Evolutionary conservation across 805 yeast genomes (phyloP), one percentile per base, ranked within the genome.

Genomic region (Candida vaughaniae): DNA sequence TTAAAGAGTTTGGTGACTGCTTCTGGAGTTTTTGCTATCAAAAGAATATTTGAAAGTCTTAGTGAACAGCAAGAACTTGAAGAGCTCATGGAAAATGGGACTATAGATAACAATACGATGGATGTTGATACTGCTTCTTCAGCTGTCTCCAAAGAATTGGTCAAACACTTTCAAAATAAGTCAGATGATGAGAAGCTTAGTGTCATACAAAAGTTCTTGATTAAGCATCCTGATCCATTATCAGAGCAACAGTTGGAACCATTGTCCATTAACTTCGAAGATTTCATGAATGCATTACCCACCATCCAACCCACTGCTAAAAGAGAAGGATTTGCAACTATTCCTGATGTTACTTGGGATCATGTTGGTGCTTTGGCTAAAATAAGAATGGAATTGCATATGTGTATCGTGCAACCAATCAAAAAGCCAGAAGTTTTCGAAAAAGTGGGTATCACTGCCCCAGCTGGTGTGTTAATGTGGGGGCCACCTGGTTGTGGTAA

Each of bases 401-500:
- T 89, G 93, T 95, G 98, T 10, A 88, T 93, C 46, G 99, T 93
- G 1, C 97, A 91, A 58, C 99, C 99, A 1, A 90, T 93, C 49
- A 82, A 83, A 53, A 77, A 86, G 46, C 99, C 99, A 1, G 97
- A 91, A 45, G 64, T 91, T 15, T 93, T 85, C 55, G 81, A 79
- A 45, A 79, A 81, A 41, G 97, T 90, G 8, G 99, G 99, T 60
- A 90, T 93, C 29, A 79, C 88, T 37, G 96, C 97, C 0, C 98
- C 98, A 2, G 89, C 96, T 0, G 99, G 99, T 39, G 99, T 93
- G 1, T 65, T 93, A 17, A 75, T 93, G 71, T 93, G 99, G 99
- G 99, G 99, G 0, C 99, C 99, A 1, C 99, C 99, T 3, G 99
- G 99, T 25, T 93, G 98, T 66, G 99, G 99, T 73, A 93, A 93